A percentile compares a stretch with the other conserved stretches of the same genome.
Evolutionary conservation across 2,329 filamentous ascomycete genomes (phyloP).

Genomic region (Ascosphaera pollenicola): DNA sequence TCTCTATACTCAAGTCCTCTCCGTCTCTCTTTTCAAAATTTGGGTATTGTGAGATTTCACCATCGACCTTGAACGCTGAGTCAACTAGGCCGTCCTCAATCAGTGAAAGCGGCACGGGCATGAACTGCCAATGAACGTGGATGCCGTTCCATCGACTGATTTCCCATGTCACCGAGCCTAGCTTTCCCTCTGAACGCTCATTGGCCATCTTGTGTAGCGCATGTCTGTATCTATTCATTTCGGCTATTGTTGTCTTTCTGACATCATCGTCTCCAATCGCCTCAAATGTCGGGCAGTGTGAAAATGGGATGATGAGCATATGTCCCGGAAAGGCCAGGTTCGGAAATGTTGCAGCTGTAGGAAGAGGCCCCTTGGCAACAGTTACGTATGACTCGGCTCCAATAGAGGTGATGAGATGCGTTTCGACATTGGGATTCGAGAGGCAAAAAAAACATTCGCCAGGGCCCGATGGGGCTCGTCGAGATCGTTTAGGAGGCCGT

Average conservation of each 20-base stretch:
- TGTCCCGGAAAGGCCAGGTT: conserved; percentile 60
- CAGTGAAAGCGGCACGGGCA: conserved; percentile 49
- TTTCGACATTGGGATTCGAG: conserved; percentile 61
- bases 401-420: conserved; percentile 77
- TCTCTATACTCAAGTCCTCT: conserved; percentile 19
- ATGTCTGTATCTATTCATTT: conserved; percentile 66
- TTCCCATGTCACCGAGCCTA: conserved; percentile 81
- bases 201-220: conserved; percentile 59
- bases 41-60: conserved; percentile 47
- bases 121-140: conserved; percentile 83
- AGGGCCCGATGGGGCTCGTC: conserved; percentile 35
- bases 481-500: conserved; percentile 20
- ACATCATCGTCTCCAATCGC: conserved; percentile 38
- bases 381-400: conserved; percentile 75
- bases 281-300: conserved; percentile 55
- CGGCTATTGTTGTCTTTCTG: conserved; percentile 38
- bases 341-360: conserved; percentile 46
- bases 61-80: conserved; percentile 71
- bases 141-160: conserved; percentile 64
- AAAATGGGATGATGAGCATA: conserved; percentile 73
- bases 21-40: conserved; percentile 23
- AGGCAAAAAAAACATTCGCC: conserved; percentile 90
- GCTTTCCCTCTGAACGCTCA: conserved; percentile 21
- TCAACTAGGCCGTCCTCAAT: conserved; percentile 57
- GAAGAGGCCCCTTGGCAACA: conserved; percentile 75